Base-by-base conservation (phyloP, 164 flowering plant genomes). In the Berberis thunbergii region DNA sequence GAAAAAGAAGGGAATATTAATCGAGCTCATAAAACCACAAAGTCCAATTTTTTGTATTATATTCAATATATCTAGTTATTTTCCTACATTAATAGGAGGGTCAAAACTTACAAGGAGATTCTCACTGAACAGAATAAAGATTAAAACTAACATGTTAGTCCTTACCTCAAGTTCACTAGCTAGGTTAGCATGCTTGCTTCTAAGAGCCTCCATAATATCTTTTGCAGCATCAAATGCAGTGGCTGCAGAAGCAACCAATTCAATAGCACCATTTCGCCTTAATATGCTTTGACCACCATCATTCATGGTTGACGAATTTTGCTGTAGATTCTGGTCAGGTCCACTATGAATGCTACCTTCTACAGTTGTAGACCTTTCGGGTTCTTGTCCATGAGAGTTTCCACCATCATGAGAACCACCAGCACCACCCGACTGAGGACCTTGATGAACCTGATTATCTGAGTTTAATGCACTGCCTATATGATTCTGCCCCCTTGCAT, bases 141-240 rank as follows among this genome's bases (percentile, higher is more conserved):
- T 26, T 26, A 26, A 26, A 26, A 26, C 26, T 26, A 26, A 26
- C 26, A 26, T 26, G 26, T 26, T 26, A 26, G 11, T 62, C 41
- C 60, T 62, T 61, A 91, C 99, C 98, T 95, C 99, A 73, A 95
- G 99, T 78, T 95, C 99, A 73, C 91, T 70, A 64, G 99, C 99
- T 81, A 95, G 78, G 81, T 95, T 95, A 39, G 81, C 61, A 61
- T 95, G 99, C 76, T 95, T 91, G 87, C 98, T 85, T 73, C 99
- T 81, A 52, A 91, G 85, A 53, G 91, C 81, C 77, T 95, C 98
- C 99, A 95, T 89, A 55, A 95, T 83, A 70, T 95, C 99, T 72
- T 91, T 95, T 40, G 98, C 97, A 75, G 95, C 87, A 73, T 95
- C 98, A 77, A 95, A 95, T 57, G 98, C 99, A 81, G 88, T 86